These are phyloP conservation scores for Lipomyces yamanashiensis DNA, from an alignment of 805 yeast species.

Conservation along the genomic window DNA sequence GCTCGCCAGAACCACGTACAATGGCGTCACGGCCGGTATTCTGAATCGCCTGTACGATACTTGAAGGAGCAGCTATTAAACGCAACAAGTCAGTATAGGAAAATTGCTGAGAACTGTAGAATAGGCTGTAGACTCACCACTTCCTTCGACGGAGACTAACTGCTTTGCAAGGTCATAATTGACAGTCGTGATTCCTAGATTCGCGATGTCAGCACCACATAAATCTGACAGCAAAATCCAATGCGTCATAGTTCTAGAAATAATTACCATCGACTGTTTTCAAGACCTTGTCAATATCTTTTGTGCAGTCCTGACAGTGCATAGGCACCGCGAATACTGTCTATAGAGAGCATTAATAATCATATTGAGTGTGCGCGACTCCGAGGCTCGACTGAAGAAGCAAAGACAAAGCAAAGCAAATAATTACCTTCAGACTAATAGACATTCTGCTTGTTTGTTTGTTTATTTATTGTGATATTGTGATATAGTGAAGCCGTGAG, in stretches of 20 bases:
- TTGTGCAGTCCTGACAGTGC: slow-evolving; percentile 75
- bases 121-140: slow-evolving; percentile 36
- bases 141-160: slow-evolving; percentile 69
- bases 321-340: slow-evolving; percentile 86
- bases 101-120: background rate
- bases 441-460: background rate
- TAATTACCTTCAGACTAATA: background rate
- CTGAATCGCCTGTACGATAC: slow-evolving; percentile 69
- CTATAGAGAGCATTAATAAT: slow-evolving; percentile 40
- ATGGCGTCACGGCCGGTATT: slow-evolving; percentile 84
- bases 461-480: too few species aligned
- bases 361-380: background rate
- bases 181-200: slow-evolving; percentile 53
- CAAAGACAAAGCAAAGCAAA: background rate
- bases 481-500: background rate
- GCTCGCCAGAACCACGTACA: slow-evolving; percentile 85
- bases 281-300: slow-evolving; percentile 61
- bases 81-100: background rate
- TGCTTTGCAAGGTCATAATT: slow-evolving; percentile 64
- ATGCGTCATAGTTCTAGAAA: background rate
- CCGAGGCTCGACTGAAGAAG: background rate
- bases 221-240: background rate
- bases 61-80: slow-evolving; percentile 68
- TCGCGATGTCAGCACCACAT: background rate
- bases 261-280: slow-evolving; percentile 46